phyloP scores from a whole-genome alignment of 2,329 filamentous ascomycete genomes.

The Colletotrichum lini region DNA sequence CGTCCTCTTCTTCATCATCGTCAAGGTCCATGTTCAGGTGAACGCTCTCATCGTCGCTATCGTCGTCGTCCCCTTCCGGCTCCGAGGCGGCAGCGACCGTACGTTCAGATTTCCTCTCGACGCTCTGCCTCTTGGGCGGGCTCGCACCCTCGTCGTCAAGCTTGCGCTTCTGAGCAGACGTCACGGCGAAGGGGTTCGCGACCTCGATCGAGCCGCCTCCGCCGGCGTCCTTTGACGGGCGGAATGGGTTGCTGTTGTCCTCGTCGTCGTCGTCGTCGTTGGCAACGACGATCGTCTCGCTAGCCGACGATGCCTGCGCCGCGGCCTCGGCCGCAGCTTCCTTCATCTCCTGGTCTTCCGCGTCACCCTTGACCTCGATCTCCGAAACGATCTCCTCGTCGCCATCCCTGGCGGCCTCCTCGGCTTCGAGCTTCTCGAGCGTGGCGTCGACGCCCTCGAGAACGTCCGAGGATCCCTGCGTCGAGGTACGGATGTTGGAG shows the following conservation, averaged over 20 bases:
- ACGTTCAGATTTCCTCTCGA: constrained; percentile 32
- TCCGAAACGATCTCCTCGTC: constrained; percentile 51
- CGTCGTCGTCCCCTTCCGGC: constrained; percentile 58
- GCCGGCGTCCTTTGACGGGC: constrained; percentile 45
- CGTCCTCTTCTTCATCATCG: constrained; percentile 60
- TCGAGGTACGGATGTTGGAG: constrained; percentile 66
- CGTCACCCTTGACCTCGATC: constrained; percentile 55
- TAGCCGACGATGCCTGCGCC: neutral
- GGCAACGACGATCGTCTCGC: constrained; percentile 31
- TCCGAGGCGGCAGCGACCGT: constrained; percentile 16
- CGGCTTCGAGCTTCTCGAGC: constrained; percentile 52
- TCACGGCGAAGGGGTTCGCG: constrained; percentile 28
- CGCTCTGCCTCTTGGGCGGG: constrained; percentile 46
- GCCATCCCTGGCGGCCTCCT: constrained; percentile 62
- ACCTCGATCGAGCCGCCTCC: constrained; percentile 37
- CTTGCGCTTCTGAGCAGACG: constrained; percentile 58
- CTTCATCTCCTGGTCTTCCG: constrained; percentile 53
- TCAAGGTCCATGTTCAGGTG: constrained; percentile 74
- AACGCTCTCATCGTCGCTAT: constrained; percentile 68
- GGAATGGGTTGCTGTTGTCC: constrained; percentile 53
- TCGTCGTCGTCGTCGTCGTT: constrained; percentile 9
- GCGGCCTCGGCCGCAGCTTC: neutral
- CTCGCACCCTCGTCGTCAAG: constrained; percentile 49
- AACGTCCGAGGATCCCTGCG: constrained; percentile 24
- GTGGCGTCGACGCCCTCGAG: constrained; percentile 36